These are phyloP conservation scores for Aspergillus versicolor DNA, from an alignment of 2,329 filamentous ascomycete genomes.

Conservation along the genomic window DNA sequence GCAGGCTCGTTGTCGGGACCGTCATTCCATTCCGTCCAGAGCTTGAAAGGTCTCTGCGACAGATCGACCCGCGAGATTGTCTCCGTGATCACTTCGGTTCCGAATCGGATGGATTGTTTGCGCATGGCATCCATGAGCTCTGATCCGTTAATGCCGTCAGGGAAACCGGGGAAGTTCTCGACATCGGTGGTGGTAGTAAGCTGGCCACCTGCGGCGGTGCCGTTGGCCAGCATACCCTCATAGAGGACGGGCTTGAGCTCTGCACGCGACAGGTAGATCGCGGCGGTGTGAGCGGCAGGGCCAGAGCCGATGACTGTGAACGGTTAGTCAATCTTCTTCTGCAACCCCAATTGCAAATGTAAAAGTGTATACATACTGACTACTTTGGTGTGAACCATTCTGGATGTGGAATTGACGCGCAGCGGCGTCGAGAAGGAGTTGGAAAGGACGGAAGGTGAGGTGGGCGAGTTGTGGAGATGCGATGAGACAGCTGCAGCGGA, in stretches of 20 bases:
- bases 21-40: conserved; percentile 86
- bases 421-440: conserved; percentile 38
- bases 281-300: conserved; percentile 94
- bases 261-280: conserved; percentile 91
- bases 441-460: conserved; percentile 35
- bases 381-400: conserved; percentile 88
- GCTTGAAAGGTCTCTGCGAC: conserved; percentile 80
- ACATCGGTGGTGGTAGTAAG: conserved; percentile 97
- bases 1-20: conserved; percentile 64
- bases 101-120: conserved; percentile 85
- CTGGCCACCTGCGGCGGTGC: conserved; percentile 93
- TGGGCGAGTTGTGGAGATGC: conserved; percentile 59
- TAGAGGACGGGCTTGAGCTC: conserved; percentile 95
- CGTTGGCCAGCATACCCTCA: conserved; percentile 96
- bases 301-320: conserved; percentile 80
- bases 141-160: conserved; percentile 78
- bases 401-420: conserved; percentile 42
- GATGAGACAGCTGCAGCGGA: conserved; percentile 71
- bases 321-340: conserved; percentile 7
- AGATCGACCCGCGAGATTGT: conserved; percentile 89
- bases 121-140: conserved; percentile 97
- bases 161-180: conserved; percentile 97
- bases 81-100: conserved; percentile 89
- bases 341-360: neutral
- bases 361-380: conserved; percentile 62